Evolutionary conservation across 768 basidiomycete species (phyloP).

Genomic region (Leucogyrophana mollusca): DNA sequence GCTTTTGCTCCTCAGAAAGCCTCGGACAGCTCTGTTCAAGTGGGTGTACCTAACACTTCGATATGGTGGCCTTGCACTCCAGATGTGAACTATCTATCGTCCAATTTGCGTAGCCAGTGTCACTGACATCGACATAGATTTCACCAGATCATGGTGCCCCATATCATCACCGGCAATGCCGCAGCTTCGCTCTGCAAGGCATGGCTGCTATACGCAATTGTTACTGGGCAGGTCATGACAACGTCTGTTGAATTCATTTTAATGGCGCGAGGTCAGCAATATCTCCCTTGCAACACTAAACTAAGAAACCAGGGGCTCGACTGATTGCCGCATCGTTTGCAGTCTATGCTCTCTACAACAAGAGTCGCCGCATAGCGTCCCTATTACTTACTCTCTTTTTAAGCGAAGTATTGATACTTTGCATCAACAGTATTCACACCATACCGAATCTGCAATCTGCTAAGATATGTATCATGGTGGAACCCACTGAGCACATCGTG

Average conservation of each 20-base stretch:
- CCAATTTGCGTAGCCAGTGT: too few species aligned
- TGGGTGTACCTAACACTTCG: constrained; percentile 16
- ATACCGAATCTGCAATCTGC: constrained; percentile 16
- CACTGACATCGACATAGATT: too few species aligned
- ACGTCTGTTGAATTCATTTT: constrained; percentile 22
- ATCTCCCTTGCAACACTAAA: neutral
- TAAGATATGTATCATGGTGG: constrained; percentile 3
- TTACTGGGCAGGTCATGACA: constrained; percentile 11
- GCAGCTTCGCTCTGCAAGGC: constrained; percentile 9
- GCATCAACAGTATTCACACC: constrained; percentile 26
- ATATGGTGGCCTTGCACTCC: constrained; percentile 1
- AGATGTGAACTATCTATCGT: neutral
- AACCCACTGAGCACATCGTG: neutral
- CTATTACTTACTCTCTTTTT: constrained; percentile 26
- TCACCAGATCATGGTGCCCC: constrained; percentile 3
- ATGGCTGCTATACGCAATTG: constrained; percentile 17
- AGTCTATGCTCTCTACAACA: constrained; percentile 34
- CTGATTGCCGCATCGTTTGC: neutral
- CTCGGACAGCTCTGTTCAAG: constrained; percentile 13
- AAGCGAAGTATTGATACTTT: constrained; percentile 31
- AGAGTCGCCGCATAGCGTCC: constrained; percentile 24
- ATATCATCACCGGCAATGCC: constrained; percentile 11
- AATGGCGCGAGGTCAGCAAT: constrained; percentile 21
- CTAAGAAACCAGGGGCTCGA: constrained; percentile 1
- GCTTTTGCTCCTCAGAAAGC: constrained; percentile 9